Conservation (phyloP, 169 alveolate genomes). For the Plasmodium vivax region DNA sequence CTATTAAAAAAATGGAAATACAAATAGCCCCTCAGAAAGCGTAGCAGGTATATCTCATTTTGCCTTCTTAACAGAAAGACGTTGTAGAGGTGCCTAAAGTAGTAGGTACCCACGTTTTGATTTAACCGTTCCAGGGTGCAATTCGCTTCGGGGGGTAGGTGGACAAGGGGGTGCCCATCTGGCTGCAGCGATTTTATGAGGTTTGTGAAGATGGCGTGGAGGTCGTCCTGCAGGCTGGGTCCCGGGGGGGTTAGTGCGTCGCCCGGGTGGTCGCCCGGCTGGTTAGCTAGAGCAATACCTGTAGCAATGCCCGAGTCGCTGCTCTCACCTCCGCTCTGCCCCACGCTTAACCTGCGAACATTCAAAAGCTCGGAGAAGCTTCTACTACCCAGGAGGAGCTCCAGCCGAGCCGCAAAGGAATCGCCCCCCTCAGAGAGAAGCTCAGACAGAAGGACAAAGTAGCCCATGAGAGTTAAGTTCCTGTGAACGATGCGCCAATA, state of each 20-base stretch:
- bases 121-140: conserved; percentile 32
- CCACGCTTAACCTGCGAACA: not conserved
- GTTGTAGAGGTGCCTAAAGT: conserved; percentile 35
- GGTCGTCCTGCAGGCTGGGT: not conserved
- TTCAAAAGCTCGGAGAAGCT: not conserved
- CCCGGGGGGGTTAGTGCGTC: not conserved
- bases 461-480: conserved; percentile 31
- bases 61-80: conserved; percentile 33
- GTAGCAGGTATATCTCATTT: not conserved
- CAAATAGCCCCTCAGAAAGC: conserved; percentile 29
- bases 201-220: conserved; percentile 14
- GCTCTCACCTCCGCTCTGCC: not conserved
- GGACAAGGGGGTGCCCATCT: not conserved
- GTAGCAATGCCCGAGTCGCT: not conserved
- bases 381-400: not conserved
- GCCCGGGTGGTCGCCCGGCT: not conserved
- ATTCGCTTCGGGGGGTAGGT: not conserved
- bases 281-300: not conserved
- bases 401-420: not conserved
- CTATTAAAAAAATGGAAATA: conserved; percentile 15
- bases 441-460: conserved; percentile 21
- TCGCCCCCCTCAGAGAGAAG: not conserved
- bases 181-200: not conserved
- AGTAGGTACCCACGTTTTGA: conserved; percentile 12
- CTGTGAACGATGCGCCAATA: conserved; percentile 10